Base-by-base conservation (phyloP, 1,284 basidiomycete species). In the Sanghuangporus sanghuang region DNA sequence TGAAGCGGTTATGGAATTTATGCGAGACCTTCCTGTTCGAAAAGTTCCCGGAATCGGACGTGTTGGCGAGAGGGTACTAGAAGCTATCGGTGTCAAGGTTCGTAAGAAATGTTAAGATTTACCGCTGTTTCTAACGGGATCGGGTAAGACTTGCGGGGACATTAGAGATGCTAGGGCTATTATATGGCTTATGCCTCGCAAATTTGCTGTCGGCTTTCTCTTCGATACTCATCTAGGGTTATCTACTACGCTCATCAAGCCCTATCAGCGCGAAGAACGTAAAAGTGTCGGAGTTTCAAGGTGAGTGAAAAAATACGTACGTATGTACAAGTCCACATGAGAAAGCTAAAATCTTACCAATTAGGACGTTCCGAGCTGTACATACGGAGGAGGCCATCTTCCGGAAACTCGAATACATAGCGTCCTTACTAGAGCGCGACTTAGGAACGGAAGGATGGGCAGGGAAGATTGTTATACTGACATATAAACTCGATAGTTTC, bases 231-330 rank as follows among this genome's bases (percentile, higher is more conserved):
- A 94, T 73, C 84, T 96, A 5, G 95, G 95, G 2, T 86, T 96
- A 46, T 87, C 89, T 0, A 89, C 87, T 4, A 96, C 95, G 68
- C 75, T 82, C 3, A 92, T 97, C 12, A 78, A 86, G 65, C 87
- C 93, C 1, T 79, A 84, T 57, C 82, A 81, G 67, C 79, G 93
- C 65, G 91, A 92, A 68, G 90, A 92, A 70, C 80, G 91, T 53
- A 96, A 95, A 76, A 94, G 92, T 67, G 92, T 97, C 39, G 95
- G 95, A 1, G 85, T 89, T 21, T 95, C 97, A 76, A 80, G 90
- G 91, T 93, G 69, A 57, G 72, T 66, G 27, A 59, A 61, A 39
- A 42, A 9, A 46, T 56, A 27, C 68, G 36, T 12, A 57, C 42
- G 54, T 12, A 57, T 39, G 54, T 65, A 60, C 42, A 38, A 49